These are phyloP conservation scores for Thalassiosira exigua DNA, from an alignment of 352 stramenopile genomes.

Conservation along the genomic window DNA sequence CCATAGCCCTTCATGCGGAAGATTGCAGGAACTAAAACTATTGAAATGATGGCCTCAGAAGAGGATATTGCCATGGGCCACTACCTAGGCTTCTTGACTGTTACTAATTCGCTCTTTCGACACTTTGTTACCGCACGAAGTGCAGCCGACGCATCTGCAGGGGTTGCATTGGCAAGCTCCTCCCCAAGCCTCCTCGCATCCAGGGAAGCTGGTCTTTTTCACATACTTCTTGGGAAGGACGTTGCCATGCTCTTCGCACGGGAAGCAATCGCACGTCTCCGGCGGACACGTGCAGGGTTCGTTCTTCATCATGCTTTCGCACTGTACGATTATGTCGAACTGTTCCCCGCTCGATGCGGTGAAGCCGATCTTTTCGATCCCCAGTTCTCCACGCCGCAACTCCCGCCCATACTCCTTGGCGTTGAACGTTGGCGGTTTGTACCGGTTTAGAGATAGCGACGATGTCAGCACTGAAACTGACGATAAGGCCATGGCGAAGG, in stretches of 20 bases:
- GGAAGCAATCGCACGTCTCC: slow-evolving; percentile 53
- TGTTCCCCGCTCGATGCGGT: slow-evolving; percentile 24
- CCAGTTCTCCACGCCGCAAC: slow-evolving; percentile 46
- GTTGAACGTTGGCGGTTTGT: slow-evolving; percentile 77
- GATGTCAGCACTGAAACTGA: slow-evolving; percentile 96
- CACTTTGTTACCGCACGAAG: slow-evolving; percentile 22
- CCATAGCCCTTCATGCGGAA: too few relatives aligned
- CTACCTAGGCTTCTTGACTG: too few relatives aligned
- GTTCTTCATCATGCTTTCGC: slow-evolving; percentile 48
- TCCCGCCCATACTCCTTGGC: slow-evolving; percentile 56
- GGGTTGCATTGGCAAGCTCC: slow-evolving; percentile 40
- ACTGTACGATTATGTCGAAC: slow-evolving; percentile 43
- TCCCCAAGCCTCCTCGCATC: slow-evolving; percentile 41
- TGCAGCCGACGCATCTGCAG: slow-evolving; percentile 49
- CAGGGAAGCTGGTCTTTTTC: slow-evolving; percentile 20
- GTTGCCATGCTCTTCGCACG: slow-evolving; percentile 56
- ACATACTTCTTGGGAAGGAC: slow-evolving; percentile 1
- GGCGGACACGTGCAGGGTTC: slow-evolving; percentile 52
- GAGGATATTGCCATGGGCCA: too few relatives aligned
- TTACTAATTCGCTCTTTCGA: too few relatives aligned
- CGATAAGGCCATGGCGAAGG: slow-evolving; percentile 95
- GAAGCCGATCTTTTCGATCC: slow-evolving; percentile 55
- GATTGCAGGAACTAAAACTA: too few relatives aligned
- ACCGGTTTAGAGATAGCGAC: slow-evolving; percentile 92
- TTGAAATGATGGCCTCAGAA: too few relatives aligned